phyloP scores from a whole-genome alignment of 2,329 filamentous ascomycete genomes.

The Cercospora zeina region DNA sequence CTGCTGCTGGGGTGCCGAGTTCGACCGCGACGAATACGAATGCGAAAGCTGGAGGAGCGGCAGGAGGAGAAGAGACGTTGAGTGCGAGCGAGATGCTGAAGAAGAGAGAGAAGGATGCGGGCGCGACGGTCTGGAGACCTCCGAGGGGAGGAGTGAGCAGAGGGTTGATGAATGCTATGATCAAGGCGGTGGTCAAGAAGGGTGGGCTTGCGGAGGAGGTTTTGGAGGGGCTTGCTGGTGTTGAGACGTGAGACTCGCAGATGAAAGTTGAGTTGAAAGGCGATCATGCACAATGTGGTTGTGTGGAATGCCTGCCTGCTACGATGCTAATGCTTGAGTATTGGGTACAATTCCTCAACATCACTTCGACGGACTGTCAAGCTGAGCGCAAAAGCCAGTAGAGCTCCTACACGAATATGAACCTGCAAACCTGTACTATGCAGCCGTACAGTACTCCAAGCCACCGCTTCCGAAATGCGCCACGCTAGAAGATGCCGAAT shows the following conservation, averaged over 20 bases:
- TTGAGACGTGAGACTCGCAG: conserved; percentile 54
- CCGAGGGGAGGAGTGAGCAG: conserved; percentile 81
- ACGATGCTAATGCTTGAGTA: not conserved
- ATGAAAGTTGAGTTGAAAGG: not conserved
- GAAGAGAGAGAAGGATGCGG: conserved; percentile 53
- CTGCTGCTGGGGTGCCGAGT: conserved; percentile 51
- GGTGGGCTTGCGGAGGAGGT: conserved; percentile 86
- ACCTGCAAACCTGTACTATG: not conserved
- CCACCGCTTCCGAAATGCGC: not conserved
- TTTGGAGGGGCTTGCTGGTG: conserved; percentile 73
- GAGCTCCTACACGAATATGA: not conserved
- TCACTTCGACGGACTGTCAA: not conserved
- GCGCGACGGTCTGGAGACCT: conserved; percentile 73
- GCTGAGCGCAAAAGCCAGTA: not conserved
- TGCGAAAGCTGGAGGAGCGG: not conserved
- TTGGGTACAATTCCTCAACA: not conserved
- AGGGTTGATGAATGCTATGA: conserved; percentile 68
- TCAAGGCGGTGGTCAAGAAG: conserved; percentile 72
- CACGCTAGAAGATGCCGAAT: not conserved
- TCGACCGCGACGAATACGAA: conserved; percentile 46
- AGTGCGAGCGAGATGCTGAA: conserved; percentile 46
- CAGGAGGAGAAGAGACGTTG: conserved; percentile 25
- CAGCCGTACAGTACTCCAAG: not conserved
- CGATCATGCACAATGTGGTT: no score
- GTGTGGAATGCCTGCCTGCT: not conserved